Evolutionary conservation across 2,329 filamentous ascomycete species (phyloP), one percentile per base, ranked within the genome.

Genomic region (Nemania abortiva): DNA sequence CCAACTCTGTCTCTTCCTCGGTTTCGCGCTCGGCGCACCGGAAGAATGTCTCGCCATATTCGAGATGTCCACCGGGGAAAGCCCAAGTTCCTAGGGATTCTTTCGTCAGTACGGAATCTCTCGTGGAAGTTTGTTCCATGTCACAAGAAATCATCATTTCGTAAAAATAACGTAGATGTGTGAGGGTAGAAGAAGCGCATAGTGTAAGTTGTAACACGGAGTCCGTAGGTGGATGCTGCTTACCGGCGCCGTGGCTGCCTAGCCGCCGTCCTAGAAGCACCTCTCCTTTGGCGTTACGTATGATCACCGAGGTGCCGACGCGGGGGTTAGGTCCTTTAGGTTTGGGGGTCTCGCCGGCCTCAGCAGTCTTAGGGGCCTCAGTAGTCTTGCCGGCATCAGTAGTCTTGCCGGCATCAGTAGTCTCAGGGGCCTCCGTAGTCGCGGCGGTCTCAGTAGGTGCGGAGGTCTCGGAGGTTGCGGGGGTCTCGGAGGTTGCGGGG

Each of bases 41-140:
- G 22, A 88, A 83, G 37, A 89, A 84, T 1, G 83, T 83, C 77
- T 95, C 92, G 70, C 87, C 86, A 65, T 87, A 86, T 69, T 95
- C 92, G 18, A 95, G 85, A 74, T 95, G 92, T 0, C 92, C 93
- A 24, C 92, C 92, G 0, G 92, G 92, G 15, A 93, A 86, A 58
- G 89, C 90, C 80, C 86, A 89, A 0, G 87, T 89, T 0, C 87
- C 89, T 87, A 37, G 20, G 10, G 6, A 39, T 34, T 13, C 20
- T 7, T 11, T 53, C 34, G 9, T 62, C 9, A 66, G 57, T 18
- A 5, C 6, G 9, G 4, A 11, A 18, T 9, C 20, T 13, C 7
- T 29, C n/a, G 6, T 3, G 20, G 3, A n/a, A n/a, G 15, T 42
- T 42, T 11, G 4, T 20, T 37, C 24, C 3, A 3, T 39, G 39